Base-by-base conservation (phyloP, 1,284 basidiomycete genomes). In the Naganishia liquefaciens region DNA sequence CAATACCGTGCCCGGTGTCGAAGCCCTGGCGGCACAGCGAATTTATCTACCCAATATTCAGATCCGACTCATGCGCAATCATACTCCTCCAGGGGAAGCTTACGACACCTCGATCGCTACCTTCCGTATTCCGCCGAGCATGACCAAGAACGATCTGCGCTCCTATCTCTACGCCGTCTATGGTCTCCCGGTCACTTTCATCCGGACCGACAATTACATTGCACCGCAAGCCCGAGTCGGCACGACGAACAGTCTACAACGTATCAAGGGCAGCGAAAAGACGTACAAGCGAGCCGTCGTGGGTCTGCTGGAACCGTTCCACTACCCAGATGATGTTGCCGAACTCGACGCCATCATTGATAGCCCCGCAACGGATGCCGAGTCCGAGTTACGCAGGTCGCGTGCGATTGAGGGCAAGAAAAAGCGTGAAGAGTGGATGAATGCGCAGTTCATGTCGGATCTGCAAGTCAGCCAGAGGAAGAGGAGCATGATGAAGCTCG, bases 91-190 rank as follows among this genome's bases (percentile, higher is more conserved):
- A 1, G 90, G 89, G 0, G 80, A 90, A 72, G 82, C 90, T 5
- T 97, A 97, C 82, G 95, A 97, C 71, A 90, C 93, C 1, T 93
- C 88, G 81, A 89, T 93, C 77, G 93, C 93, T 7, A 97, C 94
- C 1, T 96, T 97, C 83, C 89, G 91, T 64, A 84, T 96, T 47
- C 81, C 82, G 1, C 87, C 87, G 65, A 87, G 86, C 60, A 84
- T 95, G 80, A 95, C 92, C 64, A 97, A 97, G 81, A 91, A 88
- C 68, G 91, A 93, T 78, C 81, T 97, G 39, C 87, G 92, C 52
- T 89, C 89, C 2, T 95, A 96, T 77, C 85, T 97, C 33, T 80
- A 81, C 42, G 83, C 91, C 30, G 85, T 89, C 49, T 97, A 97
- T 74, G 90, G 90, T 68, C 87, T 96, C 46, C 82, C 87, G 72